Evolutionary conservation across 176 grass and related monocot species (phyloP), one percentile per base, ranked within the genome.

Genomic region (Calamus simplicifolius): DNA sequence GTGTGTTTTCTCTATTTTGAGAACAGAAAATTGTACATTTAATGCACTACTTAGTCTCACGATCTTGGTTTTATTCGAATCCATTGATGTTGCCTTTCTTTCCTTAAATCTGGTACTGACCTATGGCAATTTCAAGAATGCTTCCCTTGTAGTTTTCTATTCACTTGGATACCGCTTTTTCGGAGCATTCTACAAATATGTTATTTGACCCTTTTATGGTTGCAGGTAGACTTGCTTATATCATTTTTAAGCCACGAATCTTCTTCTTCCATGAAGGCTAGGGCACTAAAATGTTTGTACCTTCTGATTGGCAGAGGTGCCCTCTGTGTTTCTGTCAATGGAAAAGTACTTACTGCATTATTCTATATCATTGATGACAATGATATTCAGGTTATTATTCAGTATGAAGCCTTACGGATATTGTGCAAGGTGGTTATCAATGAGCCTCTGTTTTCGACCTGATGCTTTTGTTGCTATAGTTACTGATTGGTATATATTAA

Each of bases 141-240:
- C 35, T 43, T 43, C 35, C 8, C 12, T 43, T 35, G 12, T 12
- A 1, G 35, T 43, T 43, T 43, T 43, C 35, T 43, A 43, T 43
- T 43, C 35, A 43, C 35, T 12, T 7, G 12, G 10, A 43, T 12
- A 43, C 8, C 3, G 2, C 35, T 43, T 10, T 43, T 43, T 43
- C 12, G 2, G 35, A 43, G 8, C 35, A 43, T 43, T 12, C 35
- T 43, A 10, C 35, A 12, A 10, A 43, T 43, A 43, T 43, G 8
- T 62, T 55, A 25, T 21, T 68, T 58, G 51, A 61, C 12, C 50
- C 4, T 14, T 79, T 67, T 73, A 10, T 53, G 48, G 48, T 83
- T 86, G 35, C 81, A 97, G 92, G 80, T 80, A 63, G 58, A 82
- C 52, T 78, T 97, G 55, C 66, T 97, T 19, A 52, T 85, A 71